Conservation (phyloP, 495 filamentous ascomycete species). For the Aspergillus diversus region DNA sequence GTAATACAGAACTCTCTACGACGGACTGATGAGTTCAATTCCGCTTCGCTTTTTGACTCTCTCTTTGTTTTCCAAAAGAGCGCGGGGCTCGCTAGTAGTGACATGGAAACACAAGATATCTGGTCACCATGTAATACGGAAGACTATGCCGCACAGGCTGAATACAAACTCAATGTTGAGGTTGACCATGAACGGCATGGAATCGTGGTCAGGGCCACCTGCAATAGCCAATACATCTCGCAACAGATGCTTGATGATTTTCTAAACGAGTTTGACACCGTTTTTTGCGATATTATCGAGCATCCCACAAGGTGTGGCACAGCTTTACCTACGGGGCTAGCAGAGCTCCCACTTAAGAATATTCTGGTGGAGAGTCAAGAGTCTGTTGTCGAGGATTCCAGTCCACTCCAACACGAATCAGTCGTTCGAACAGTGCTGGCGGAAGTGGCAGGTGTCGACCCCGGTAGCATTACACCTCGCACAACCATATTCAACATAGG, state of each 20-base stretch:
- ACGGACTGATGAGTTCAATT: slow-evolving; percentile 28
- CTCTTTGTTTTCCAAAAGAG: slow-evolving; percentile 82
- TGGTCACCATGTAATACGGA: slow-evolving; percentile 63
- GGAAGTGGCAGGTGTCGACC: slow-evolving; percentile 62
- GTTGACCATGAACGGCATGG: slow-evolving; percentile 35
- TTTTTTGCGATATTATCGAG: slow-evolving; percentile 34
- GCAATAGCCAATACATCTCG: slow-evolving; percentile 26
- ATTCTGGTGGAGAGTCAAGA: background rate
- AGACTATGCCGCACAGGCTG: slow-evolving; percentile 70
- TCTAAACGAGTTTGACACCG: slow-evolving; percentile 55
- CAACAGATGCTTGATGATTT: slow-evolving; percentile 48
- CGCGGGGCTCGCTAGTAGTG: slow-evolving; percentile 19
- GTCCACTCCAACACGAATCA: slow-evolving; percentile 38
- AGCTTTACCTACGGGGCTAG: slow-evolving; percentile 26
- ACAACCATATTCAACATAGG: slow-evolving; percentile 83
- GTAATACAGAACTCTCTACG: slow-evolving; percentile 30
- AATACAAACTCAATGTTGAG: slow-evolving; percentile 44
- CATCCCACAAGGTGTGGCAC: slow-evolving; percentile 32
- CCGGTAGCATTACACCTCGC: slow-evolving; percentile 60
- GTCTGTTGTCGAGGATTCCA: slow-evolving; percentile 1
- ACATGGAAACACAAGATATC: slow-evolving; percentile 37
- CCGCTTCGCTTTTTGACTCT: slow-evolving; percentile 68
- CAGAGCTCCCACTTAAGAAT: slow-evolving; percentile 26
- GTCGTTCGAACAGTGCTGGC: slow-evolving; percentile 65
- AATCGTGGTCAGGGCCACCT: slow-evolving; percentile 35